phyloP scores from a whole-genome alignment of 768 basidiomycete genomes.

The Mycena albidolilacea region DNA sequence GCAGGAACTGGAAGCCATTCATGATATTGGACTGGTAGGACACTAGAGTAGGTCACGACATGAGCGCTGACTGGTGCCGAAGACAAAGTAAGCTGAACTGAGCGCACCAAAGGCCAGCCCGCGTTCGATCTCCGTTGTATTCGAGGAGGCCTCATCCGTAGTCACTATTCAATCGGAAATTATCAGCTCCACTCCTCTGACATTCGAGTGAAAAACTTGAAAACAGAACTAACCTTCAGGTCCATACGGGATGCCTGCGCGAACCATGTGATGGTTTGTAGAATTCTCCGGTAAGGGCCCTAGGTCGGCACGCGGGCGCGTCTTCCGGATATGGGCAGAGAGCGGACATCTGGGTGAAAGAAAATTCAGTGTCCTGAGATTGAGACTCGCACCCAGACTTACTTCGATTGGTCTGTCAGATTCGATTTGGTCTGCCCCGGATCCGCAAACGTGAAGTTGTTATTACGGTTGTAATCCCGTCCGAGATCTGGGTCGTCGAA shows the following conservation, averaged over 20 bases:
- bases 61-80: neutral
- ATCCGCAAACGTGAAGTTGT: conserved; percentile 25
- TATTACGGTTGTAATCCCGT: conserved; percentile 23
- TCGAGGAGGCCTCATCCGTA: no score
- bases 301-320: conserved; percentile 45
- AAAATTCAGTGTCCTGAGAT: no score
- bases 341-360: conserved; percentile 26
- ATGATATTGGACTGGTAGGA: neutral
- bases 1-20: conserved; percentile 28
- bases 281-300: conserved; percentile 31
- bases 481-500: conserved; percentile 33
- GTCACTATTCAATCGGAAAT: no score
- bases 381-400: neutral
- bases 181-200: no score
- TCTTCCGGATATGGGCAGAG: conserved; percentile 40
- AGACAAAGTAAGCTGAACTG: neutral
- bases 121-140: conserved; percentile 14
- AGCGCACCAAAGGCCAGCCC: conserved; percentile 32
- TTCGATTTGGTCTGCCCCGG: conserved; percentile 14
- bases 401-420: conserved; percentile 31
- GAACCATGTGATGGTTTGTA: conserved; percentile 44
- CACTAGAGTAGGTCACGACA: neutral
- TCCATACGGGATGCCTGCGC: conserved; percentile 55
- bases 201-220: no score
- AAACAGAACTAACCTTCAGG: conserved; percentile 30